Evolutionary conservation across 2,329 filamentous ascomycete species (phyloP).

Genomic region (Rhynchosporium agropyri): DNA sequence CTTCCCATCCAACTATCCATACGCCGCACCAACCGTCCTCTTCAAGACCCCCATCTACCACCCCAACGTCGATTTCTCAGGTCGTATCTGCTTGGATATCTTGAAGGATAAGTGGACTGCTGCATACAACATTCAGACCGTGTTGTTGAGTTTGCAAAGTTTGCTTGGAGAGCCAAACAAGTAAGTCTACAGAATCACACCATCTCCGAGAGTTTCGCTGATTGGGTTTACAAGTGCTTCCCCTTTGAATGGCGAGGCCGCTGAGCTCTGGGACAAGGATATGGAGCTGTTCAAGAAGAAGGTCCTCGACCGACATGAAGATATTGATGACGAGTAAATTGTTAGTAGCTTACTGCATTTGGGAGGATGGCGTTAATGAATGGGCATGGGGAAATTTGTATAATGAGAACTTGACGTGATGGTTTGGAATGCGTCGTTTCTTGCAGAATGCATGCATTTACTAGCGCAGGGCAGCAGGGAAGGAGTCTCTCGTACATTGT

Average conservation of each 20-base stretch:
- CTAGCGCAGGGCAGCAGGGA: slow-evolving; percentile 22
- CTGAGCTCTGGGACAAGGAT: slow-evolving; percentile 93
- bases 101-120: slow-evolving; percentile 99
- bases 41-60: slow-evolving; percentile 99
- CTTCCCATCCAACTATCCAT: slow-evolving; percentile 93
- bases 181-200: slow-evolving; percentile 56
- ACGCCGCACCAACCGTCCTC: slow-evolving; percentile 84
- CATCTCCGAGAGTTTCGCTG: slow-evolving; percentile 21
- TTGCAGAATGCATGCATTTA: slow-evolving; percentile 28
- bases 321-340: slow-evolving; percentile 63
- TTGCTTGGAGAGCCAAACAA: slow-evolving; percentile 97
- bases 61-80: slow-evolving; percentile 96
- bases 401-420: slow-evolving; percentile 25
- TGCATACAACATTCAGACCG: slow-evolving; percentile 93
- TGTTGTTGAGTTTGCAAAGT: slow-evolving; percentile 91
- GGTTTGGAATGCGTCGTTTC: slow-evolving; percentile 22
- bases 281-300: slow-evolving; percentile 83
- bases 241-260: slow-evolving; percentile 93
- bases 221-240: slow-evolving; percentile 65
- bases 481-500: slow-evolving; percentile 31
- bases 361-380: slow-evolving; percentile 23
- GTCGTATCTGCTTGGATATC: slow-evolving; percentile 95
- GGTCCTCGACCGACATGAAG: slow-evolving; percentile 63
- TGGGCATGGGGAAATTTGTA: slow-evolving; percentile 31
- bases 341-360: slow-evolving; percentile 15